Percentiles rank a stretch among this genome's conserved stretches.
Evolutionary conservation across 164 flowering plant species (phyloP).

Genomic region (Aristolochia californica): DNA sequence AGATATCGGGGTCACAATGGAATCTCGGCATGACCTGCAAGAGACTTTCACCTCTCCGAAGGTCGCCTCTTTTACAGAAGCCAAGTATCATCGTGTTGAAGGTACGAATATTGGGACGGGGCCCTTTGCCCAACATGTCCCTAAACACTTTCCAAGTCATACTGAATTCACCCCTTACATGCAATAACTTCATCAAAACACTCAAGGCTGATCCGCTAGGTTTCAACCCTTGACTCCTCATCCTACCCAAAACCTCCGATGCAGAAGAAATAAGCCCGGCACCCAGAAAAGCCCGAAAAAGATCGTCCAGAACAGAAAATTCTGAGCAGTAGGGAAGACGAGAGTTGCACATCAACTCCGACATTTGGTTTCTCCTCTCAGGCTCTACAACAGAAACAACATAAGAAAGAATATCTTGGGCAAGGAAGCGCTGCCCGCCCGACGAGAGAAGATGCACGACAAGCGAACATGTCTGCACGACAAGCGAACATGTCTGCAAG

Average conservation of each 20-base stretch:
- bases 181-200: conserved; percentile 39
- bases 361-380: conserved; percentile 30
- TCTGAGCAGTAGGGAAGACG: conserved; percentile 34
- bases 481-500: conserved; percentile 35
- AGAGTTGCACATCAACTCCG: conserved; percentile 40
- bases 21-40: conserved; percentile 56
- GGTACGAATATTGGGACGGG: conserved; percentile 36
- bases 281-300: conserved; percentile 59
- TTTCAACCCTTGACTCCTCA: conserved; percentile 38
- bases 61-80: conserved; percentile 56
- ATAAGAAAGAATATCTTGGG: conserved; percentile 64
- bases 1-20: conserved; percentile 43
- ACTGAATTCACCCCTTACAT: conserved; percentile 54
- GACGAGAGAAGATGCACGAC: conserved; percentile 45
- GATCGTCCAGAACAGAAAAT: conserved; percentile 54
- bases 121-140: conserved; percentile 60
- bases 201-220: conserved; percentile 52
- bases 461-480: conserved; percentile 37
- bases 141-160: conserved; percentile 67
- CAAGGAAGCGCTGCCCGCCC: conserved; percentile 24
- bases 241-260: conserved; percentile 35
- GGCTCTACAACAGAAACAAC: conserved; percentile 38
- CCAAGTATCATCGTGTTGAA: conserved; percentile 60
- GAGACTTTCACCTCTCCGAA: conserved; percentile 50
- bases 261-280: conserved; percentile 37